Evolutionary conservation across 148 eudicot species (phyloP), one percentile per base, ranked within the genome.

Genomic region (Diospyros lotus): DNA sequence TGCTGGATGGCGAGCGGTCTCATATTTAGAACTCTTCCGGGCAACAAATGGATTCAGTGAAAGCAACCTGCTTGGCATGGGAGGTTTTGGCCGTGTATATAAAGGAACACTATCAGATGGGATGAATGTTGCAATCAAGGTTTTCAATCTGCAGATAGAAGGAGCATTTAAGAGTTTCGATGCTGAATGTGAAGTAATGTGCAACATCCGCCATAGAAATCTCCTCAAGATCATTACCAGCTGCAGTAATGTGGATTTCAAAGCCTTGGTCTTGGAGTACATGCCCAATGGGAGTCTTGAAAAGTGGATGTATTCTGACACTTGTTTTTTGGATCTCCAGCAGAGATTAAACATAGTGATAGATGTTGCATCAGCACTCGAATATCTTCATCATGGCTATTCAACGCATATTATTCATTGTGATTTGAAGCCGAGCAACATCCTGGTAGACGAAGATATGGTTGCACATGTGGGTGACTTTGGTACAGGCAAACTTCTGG

Each of bases 281-380:
- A 66, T 66, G 69, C 69, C 69, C 8, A 66, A 66, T 45, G 69
- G 69, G 39, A 66, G 69, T 8, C 69, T 66, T 2, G 69, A 66
- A 4, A 66, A 46, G 9, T 66, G 69, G 69, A 6, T 66, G 53
- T 46, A 66, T 66, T 46, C 54, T 14, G 28, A 46, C 28, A 15
- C 15, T 38, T 4, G 46, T 4, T n/a, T 6, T 15, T 66, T 66
- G 53, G 69, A 66, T 66, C 5, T 17, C 0, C n/a, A 44, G 15
- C 67, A 64, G 6, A 64, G 48, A 4, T 9, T 64, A 9, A n/a
- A 42, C 1, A 41, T 64, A 40, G 46, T 66, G 69, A 44, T 66
- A 5, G 69, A 66, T 46, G 69, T 66, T 11, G 48, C 54, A 4
- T 45, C 9, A 1, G 38, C 69, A 13, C 46, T 46, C 53, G 53